Evolutionary conservation across 148 eudicot species (phyloP), one percentile per base, ranked within the genome.

Genomic region (Vaccinium corymbosum): DNA sequence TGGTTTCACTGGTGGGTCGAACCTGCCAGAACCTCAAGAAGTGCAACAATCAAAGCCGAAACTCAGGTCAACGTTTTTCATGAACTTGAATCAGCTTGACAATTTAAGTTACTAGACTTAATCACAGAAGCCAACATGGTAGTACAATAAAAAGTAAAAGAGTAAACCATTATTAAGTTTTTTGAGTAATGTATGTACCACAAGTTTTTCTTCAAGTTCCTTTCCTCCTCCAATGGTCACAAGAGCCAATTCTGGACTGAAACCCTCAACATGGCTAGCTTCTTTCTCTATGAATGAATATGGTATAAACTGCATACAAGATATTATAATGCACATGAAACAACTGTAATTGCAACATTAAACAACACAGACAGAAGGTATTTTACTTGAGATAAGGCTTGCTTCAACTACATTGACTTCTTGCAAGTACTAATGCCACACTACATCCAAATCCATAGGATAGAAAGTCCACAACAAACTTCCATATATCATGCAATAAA

Each of bases 11-110:
- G 78, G 99, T 97, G 76, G 99, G 99, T 87, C 99, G 90, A 83
- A 97, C 99, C 99, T 97, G 98, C 92, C 98, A 97, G 84, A 97
- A 94, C 96, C 99, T 97, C 99, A 94, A 89, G 85, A 90, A 91
- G 91, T 88, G 90, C 92, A 94, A 86, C 87, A 93, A 93, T 96
- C 94, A 96, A 94, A 90, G 90, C 89, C 90, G 89, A 87, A 86
- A 89, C 90, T 92, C 90, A 90, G 93, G 87, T 87, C 62, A 76
- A 82, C 85, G 59, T 48, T 49, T 85, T 61, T n/a, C 57, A 82
- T 38, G 53, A 46, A 53, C 72, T 74, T 72, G 19, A 83, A 83
- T 22, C 56, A 83, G 71, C 50, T 78, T 75, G 79, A 16, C 56
- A 12, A 61, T 48, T 79, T 25, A 64, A 66, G 11, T 68, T 35